Evolutionary conservation across 1,139 yeast species (phyloP), one percentile per base, ranked within the genome.

Genomic region (Pichia sp.): DNA sequence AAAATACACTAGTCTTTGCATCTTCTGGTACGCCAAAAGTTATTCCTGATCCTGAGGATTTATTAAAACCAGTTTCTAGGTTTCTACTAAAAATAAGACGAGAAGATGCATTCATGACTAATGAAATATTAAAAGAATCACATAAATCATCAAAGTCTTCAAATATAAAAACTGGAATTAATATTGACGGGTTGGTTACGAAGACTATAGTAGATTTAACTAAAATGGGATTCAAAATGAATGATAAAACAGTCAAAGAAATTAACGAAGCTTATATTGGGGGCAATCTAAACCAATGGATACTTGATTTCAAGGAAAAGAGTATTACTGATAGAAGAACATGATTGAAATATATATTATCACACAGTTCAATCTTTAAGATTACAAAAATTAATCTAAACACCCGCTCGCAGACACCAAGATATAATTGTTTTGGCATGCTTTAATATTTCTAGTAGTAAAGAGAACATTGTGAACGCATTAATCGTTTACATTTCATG

Each of bases 271-370:
- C 78, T 0, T 61, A 67, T 42, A 45, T 50, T 36, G 65, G 65
- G 1, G 79, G 79, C 2, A 64, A 62, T 22, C 50, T 75, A 25
- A 71, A 74, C 52, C 78, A 75, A 56, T 74, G 71, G 44, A 49
- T 74, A 39, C 63, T 75, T n/a, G 69, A 71, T 28, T 56, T 73
- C 31, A 67, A 72, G 43, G 70, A 71, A 49, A 66, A 64, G 51
- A 53, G 60, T 7, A 66, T 66, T 42, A 63, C 72, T 5, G 79
- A 73, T 52, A 54, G 65, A 36, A 51, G 64, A 38, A 60, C 61
- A 14, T 50, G 25, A 45, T 28, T 9, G 10, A n/a, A 6, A 36
- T 19, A 7, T 13, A 13, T 31, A 11, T 31, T 14, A 14, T 31
- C 8, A 14, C 4, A 7, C 5, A 14, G 13, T 29, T 29, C 13